Base-by-base conservation (phyloP, 148 eudicot species). In the Nyssa sinensis region DNA sequence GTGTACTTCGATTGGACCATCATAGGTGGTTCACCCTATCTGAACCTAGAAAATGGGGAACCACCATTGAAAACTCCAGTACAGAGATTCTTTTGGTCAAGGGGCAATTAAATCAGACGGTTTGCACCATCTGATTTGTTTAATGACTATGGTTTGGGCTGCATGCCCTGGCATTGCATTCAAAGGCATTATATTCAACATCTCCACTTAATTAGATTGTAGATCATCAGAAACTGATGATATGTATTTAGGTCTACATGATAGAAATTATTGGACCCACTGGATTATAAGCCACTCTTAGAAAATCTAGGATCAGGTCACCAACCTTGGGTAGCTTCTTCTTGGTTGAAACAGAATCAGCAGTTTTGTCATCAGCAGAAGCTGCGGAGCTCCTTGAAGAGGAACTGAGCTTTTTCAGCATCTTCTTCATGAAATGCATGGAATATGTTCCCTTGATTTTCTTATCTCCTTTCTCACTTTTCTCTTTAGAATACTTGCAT, bases 331-430 rank as follows among this genome's bases (percentile, higher is more conserved):
- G 59, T 7, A 55, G 59, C 21, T n/a, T 55, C 23, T 24, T 55
- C 24, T 34, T 66, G 14, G 61, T 53, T 33, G 63, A 60, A 65
- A 29, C 64, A 60, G 78, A 77, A 69, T 76, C 73, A 41, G 74
- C 74, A 49, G 67, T 34, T 35, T 61, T 34, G 57, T 58, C 77
- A 69, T 62, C 64, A 65, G 69, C 62, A 72, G 80, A 70, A 77
- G 66, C 61, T 57, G 44, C 51, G 12, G 74, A 66, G 75, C 72
- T 71, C 29, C 65, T 77, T 16, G 76, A 72, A 60, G 77, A 76
- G 64, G 61, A 71, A 64, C 72, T 81, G 74, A 81, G 51, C 75
- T 71, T 77, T 75, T 73, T 81, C 70, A 81, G 80, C 66, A 83
- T 81, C 78, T 81, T 85, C 73, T 72, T 79, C 65, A 78, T 55